A percentile compares a stretch with the other conserved stretches of the same genome.
These are phyloP conservation scores for Proliferodiscus dingleyae DNA, from an alignment of 2,329 filamentous ascomycete species.

Conservation along the genomic window DNA sequence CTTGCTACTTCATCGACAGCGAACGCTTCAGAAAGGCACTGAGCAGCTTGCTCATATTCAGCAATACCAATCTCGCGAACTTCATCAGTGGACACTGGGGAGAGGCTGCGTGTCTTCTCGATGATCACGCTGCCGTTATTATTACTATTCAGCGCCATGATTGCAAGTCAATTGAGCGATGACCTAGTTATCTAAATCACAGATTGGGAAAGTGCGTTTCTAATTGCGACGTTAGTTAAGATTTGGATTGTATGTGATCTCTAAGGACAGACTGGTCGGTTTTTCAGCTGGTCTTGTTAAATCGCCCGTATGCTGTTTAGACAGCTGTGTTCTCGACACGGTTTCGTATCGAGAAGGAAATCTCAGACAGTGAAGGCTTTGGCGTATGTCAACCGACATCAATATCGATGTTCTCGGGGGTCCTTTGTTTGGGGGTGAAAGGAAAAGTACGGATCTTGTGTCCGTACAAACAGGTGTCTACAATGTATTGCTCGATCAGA, in stretches of 20 bases:
- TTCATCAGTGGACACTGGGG: constrained; percentile 38
- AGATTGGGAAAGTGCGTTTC: constrained; percentile 14
- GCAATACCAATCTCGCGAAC: constrained; percentile 60
- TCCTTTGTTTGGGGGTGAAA: constrained; percentile 6
- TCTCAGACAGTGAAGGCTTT: constrained; percentile 47
- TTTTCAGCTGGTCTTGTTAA: constrained; percentile 30
- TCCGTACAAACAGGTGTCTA: constrained; percentile 4
- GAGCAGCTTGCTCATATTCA: constrained; percentile 67
- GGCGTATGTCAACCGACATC: constrained; percentile 56
- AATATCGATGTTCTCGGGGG: constrained; percentile 32
- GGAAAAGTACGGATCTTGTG: constrained; percentile 12
- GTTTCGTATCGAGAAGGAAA: constrained; percentile 51
- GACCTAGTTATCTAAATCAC: neutral
- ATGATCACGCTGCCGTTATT: constrained; percentile 22
- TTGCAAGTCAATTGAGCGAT: constrained; percentile 17
- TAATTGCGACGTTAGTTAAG: constrained; percentile 10
- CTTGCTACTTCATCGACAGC: constrained; percentile 66
- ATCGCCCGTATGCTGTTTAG: constrained; percentile 51
- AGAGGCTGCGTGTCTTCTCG: constrained; percentile 30
- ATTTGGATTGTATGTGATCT: neutral
- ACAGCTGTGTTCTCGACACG: constrained; percentile 52
- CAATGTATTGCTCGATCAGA: neutral
- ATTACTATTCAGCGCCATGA: constrained; percentile 36
- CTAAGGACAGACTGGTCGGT: constrained; percentile 24
- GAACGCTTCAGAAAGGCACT: constrained; percentile 73